Evolutionary conservation across 192 early-diverging fungal genomes (phyloP), one percentile per base, ranked within the genome.

Genomic region (Mortierella claussenii): DNA sequence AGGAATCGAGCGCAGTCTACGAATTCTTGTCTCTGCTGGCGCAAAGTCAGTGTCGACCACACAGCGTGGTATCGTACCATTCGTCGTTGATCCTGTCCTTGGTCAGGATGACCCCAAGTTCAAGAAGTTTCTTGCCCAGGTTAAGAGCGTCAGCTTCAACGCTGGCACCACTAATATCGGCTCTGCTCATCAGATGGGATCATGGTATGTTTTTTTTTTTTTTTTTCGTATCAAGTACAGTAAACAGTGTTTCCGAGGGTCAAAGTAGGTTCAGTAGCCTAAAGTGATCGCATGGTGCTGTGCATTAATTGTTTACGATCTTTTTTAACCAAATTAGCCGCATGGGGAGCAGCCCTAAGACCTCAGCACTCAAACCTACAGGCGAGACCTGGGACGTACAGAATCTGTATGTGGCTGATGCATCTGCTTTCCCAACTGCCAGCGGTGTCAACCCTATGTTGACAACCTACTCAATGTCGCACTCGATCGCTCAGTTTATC

Each of bases 331-430:
- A n/a, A n/a, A 40, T 13, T 80, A 82, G 87, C 65, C 82, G 92
- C 8, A 91, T 94, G 90, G 88, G 85, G 23, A 68, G 71, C 17
- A 79, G 79, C 31, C 81, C 89, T n/a, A 53, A 58, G 31, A 56
- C 60, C 1, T 88, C 88, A 8, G 93, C 71, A 31, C 82, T 90
- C 18, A 85, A 92, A 40, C 90, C 91, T 2, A 80, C 81, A 0
- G 93, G 93, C 13, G 84, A 91, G 62, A 85, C 87, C 2, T 94
- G 89, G 89, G 93, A 92, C 54, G 78, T 90, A 51, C 81, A 89
- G 66, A 80, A 85, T 31, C 81, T 93, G 28, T 94, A 88, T 69
- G 89, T 94, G 1, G 86, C 87, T 15, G 91, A 94, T 68, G 87
- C 90, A 1, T 87, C 83, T 15, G 24, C 90, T 31, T 90, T 93